Evolutionary conservation across 2,329 filamentous ascomycete genomes (phyloP), one percentile per base, ranked within the genome.

Genomic region (Neonectria hederae): DNA sequence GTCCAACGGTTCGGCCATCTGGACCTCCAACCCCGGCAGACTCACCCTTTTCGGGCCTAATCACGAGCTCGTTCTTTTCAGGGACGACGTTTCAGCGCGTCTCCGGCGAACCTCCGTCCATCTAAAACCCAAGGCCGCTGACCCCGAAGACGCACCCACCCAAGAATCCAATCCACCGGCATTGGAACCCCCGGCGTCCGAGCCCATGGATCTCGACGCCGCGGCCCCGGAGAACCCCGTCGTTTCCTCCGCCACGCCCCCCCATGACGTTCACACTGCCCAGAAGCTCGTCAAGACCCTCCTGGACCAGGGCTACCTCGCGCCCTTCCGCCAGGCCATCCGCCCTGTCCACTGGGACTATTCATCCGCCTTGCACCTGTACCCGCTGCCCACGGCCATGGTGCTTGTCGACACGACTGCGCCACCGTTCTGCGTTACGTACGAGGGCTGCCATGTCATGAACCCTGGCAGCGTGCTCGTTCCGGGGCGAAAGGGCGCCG

Each of bases 361-460:
- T 77, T 89, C 90, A 0, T 84, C 87, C 5, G 83, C 91, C 3
- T 79, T 98, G 68, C 90, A 93, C 59, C 81, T 99, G 22, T 98
- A 97, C 77, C 96, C 95, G 9, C 80, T 98, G 28, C 96, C 96
- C 2, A 95, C 92, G 21, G 89, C 92, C 1, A 83, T 98, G 74
- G 87, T 97, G 17, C 80, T 99, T 4, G 90, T 93, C 2, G 96
- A 99, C 79, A 84, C 91, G 0, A 92, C 94, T 45, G 90, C 91
- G 10, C 90, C 92, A 14, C 86, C 93, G 0, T 99, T 97, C 74
- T 91, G 91, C 58, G 83, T 97, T 68, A 97, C 92, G 14, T 98
- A 98, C 75, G 95, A 97, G 78, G 95, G 94, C 0, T 98, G 96
- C 75, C 92, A 96, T 80, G 94, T 97, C 35, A 90, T 99, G 87